These are phyloP conservation scores for Penicillium atrosanguineum DNA, from an alignment of 495 filamentous ascomycete species.

Conservation along the genomic window DNA sequence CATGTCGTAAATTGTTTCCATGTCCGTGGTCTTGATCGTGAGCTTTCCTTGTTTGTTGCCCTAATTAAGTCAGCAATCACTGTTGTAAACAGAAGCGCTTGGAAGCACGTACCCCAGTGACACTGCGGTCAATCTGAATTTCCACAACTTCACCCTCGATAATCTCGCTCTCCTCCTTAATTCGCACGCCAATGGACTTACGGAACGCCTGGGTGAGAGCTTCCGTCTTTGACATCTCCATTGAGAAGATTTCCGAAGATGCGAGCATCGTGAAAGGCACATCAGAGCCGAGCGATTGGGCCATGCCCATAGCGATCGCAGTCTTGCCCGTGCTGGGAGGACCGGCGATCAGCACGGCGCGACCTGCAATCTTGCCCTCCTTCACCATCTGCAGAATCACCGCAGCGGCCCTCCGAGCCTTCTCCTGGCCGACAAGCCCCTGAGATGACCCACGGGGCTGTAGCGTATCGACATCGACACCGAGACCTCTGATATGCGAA, in stretches of 20 bases:
- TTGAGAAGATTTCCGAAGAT: conserved; percentile 93
- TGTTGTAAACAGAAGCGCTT: neutral
- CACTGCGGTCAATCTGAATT: conserved; percentile 96
- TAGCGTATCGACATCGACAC: conserved; percentile 87
- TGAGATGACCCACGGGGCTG: conserved; percentile 85
- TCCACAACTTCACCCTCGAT: conserved; percentile 99
- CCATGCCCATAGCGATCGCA: conserved; percentile 98
- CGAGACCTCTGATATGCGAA: conserved; percentile 94
- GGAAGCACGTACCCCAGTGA: conserved; percentile 68
- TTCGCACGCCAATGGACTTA: conserved; percentile 92
- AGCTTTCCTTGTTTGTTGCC: conserved; percentile 96
- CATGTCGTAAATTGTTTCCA: conserved; percentile 99
- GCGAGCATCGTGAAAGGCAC: conserved; percentile 96
- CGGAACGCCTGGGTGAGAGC: conserved; percentile 96
- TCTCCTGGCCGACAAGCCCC: conserved; percentile 95
- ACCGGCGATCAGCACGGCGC: conserved; percentile 91
- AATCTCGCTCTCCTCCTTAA: conserved; percentile 98
- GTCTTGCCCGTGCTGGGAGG: conserved; percentile 98
- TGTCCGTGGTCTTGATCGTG: conserved; percentile 98
- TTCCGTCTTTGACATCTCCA: conserved; percentile 99
- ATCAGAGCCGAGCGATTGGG: conserved; percentile 88
- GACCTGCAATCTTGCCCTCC: conserved; percentile 95
- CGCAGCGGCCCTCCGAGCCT: conserved; percentile 92
- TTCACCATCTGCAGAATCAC: conserved; percentile 98
- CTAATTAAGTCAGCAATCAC: conserved; percentile 37